These are phyloP conservation scores for Talaromyces wortmannii DNA, from an alignment of 495 filamentous ascomycete genomes.

Conservation along the genomic window DNA sequence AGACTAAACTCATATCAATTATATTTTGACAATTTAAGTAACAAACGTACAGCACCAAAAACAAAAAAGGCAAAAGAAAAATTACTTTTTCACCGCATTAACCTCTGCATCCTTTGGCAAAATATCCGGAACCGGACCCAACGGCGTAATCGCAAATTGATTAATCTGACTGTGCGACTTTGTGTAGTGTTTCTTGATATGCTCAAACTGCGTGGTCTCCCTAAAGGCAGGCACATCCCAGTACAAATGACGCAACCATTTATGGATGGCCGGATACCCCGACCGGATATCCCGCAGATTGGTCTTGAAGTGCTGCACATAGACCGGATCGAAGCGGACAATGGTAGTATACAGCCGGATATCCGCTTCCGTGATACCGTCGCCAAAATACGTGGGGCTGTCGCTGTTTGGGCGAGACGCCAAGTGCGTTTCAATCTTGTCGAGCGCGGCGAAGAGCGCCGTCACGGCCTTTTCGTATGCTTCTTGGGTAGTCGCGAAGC, in stretches of 20 bases:
- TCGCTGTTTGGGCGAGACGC: slow-evolving; percentile 19
- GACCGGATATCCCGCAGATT: slow-evolving; percentile 78
- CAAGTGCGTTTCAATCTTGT: slow-evolving; percentile 64
- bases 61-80: background rate
- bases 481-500: slow-evolving; percentile 68
- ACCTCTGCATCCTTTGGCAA: slow-evolving; percentile 56
- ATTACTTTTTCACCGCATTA: slow-evolving; percentile 21
- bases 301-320: slow-evolving; percentile 93
- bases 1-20: background rate
- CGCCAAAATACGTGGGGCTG: slow-evolving; percentile 63
- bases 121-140: slow-evolving; percentile 58
- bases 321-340: slow-evolving; percentile 78
- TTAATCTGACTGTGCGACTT: slow-evolving; percentile 68
- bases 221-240: slow-evolving; percentile 59
- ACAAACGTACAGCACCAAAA: background rate
- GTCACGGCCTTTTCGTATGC: slow-evolving; percentile 66
- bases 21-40: background rate
- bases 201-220: slow-evolving; percentile 61
- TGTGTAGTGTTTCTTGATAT: slow-evolving; percentile 69
- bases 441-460: slow-evolving; percentile 64
- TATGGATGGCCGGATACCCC: slow-evolving; percentile 64
- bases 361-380: slow-evolving; percentile 70
- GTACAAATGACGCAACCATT: slow-evolving; percentile 61
- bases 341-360: slow-evolving; percentile 79
- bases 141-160: slow-evolving; percentile 53